These are phyloP conservation scores for Serendipita sp. DNA, from an alignment of 768 basidiomycete species.

Conservation along the genomic window DNA sequence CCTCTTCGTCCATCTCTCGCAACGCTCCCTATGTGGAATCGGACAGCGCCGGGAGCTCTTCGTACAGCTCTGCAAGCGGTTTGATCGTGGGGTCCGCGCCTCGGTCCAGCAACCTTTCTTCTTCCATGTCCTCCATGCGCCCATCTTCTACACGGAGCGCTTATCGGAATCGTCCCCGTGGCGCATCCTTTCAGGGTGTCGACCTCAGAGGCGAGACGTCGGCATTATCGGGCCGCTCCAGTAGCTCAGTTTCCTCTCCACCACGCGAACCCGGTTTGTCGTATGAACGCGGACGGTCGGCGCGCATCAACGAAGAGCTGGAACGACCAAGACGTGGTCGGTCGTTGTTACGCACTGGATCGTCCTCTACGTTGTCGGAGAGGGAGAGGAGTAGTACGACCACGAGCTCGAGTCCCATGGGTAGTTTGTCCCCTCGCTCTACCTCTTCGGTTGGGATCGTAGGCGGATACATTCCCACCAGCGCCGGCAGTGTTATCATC, in stretches of 20 bases:
- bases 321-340: conserved; percentile 1
- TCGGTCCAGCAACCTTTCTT: neutral
- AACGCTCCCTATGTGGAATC: neutral
- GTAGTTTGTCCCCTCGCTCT: neutral
- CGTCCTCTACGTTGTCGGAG: neutral
- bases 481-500: neutral
- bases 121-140: neutral
- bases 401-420: neutral
- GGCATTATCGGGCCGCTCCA: conserved; percentile 3
- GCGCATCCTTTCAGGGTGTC: neutral
- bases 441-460: conserved; percentile 1
- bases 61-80: neutral
- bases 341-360: neutral
- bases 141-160: neutral
- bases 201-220: neutral
- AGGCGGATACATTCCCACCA: neutral
- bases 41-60: neutral
- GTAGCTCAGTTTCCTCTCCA: neutral
- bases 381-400: conserved; percentile 1
- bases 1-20: neutral
- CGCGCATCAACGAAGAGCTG: neutral
- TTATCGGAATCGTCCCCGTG: conserved; percentile 3
- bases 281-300: neutral
- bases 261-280: neutral
- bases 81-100: neutral